Percentiles rank a stretch among this genome's conserved stretches.
phyloP scores from a whole-genome alignment of 768 basidiomycete genomes.

The Boletus edulis region DNA sequence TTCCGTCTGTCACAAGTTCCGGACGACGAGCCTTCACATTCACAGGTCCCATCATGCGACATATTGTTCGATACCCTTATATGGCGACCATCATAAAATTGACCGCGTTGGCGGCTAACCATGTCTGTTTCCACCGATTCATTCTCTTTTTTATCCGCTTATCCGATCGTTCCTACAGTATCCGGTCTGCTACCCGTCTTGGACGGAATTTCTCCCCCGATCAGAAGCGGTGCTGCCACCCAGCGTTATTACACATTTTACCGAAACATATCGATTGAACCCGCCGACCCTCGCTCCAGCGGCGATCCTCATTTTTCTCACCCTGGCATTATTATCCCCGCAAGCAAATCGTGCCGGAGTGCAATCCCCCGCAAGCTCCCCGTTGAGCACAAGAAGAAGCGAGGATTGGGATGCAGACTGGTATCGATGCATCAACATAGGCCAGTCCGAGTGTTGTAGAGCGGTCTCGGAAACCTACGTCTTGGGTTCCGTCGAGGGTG shows the following conservation, averaged over 20 bases:
- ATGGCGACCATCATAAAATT: constrained; percentile 53
- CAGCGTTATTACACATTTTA: constrained; percentile 40
- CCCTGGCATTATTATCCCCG: constrained; percentile 37
- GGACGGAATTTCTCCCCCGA: constrained; percentile 53
- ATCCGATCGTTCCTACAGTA: constrained; percentile 46
- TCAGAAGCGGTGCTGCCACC: constrained; percentile 18
- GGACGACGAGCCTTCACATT: constrained; percentile 25
- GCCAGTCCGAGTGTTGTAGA: constrained; percentile 30
- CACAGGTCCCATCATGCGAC: constrained; percentile 48
- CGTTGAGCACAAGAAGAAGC: constrained; percentile 27
- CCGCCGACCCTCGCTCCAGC: constrained; percentile 66
- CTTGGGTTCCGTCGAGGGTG: constrained; percentile 69
- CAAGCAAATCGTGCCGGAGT: neutral
- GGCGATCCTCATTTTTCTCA: constrained; percentile 69
- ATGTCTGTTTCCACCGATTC: constrained; percentile 36
- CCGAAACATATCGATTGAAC: constrained; percentile 42
- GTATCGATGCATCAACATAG: constrained; percentile 50
- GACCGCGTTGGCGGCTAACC: constrained; percentile 67
- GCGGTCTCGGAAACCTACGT: constrained; percentile 46
- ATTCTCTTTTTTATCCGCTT: neutral
- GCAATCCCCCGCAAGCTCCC: constrained; percentile 8
- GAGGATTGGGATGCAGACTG: constrained; percentile 73
- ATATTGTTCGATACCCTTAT: constrained; percentile 40
- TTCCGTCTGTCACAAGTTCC: neutral
- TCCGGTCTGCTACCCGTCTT: constrained; percentile 51